Conservation (phyloP, 75 land plant genomes). For the Ceratopteris richardii region DNA sequence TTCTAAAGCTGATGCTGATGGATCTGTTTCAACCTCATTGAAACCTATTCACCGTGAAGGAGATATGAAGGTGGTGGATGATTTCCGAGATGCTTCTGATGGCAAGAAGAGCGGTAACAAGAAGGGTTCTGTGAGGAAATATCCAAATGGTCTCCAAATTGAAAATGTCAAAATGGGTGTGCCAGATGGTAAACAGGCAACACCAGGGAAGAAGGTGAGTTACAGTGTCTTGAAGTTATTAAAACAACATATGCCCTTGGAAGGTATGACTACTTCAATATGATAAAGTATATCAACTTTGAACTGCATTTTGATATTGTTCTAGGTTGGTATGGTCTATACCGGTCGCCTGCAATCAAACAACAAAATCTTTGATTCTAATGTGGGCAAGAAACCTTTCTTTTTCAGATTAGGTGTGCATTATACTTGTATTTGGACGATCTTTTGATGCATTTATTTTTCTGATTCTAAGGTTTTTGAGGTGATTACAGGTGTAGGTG, state of each 20-base stretch:
- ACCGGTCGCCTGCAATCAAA: slow-evolving; percentile 78
- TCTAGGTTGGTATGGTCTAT: slow-evolving; percentile 73
- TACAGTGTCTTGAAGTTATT: too few relatives aligned
- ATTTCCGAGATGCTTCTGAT: background rate
- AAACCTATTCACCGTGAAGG: background rate
- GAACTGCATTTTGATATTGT: too few relatives aligned
- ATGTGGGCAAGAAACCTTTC: slow-evolving; percentile 63
- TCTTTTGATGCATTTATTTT: too few relatives aligned
- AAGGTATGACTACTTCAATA: too few relatives aligned
- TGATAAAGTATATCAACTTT: too few relatives aligned
- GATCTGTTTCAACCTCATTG: slow-evolving; percentile 17
- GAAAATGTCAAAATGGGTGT: slow-evolving; percentile 77
- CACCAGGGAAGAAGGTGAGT: slow-evolving; percentile 60
- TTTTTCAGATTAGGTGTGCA: slow-evolving; percentile 71
- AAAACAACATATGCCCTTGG: too few relatives aligned
- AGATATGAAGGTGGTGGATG: background rate
- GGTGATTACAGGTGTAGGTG: slow-evolving; percentile 54
- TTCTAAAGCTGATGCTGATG: slow-evolving; percentile 4
- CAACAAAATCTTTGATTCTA: slow-evolving; percentile 88
- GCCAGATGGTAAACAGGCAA: slow-evolving; percentile 89
- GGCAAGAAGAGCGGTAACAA: slow-evolving; percentile 14
- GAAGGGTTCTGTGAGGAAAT: slow-evolving; percentile 34
- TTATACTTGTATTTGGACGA: background rate
- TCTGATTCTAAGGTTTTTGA: background rate
- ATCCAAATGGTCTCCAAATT: slow-evolving; percentile 67